Percentiles rank a stretch among this genome's conserved stretches.
Conservation (phyloP, 2,329 filamentous ascomycete genomes). For the Cordyceps farinosa region DNA sequence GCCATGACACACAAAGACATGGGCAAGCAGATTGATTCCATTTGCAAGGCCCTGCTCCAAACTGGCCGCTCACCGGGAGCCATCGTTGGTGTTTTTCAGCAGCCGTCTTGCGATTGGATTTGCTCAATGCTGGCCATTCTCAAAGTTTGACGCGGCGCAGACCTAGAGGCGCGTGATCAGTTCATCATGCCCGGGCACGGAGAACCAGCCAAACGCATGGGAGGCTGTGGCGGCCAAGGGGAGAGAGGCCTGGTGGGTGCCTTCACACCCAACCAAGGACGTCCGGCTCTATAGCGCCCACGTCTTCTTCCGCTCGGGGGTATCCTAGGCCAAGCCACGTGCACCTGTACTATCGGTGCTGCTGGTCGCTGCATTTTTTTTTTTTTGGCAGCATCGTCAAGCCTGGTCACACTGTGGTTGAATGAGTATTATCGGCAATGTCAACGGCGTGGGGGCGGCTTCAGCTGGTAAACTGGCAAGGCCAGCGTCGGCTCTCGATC, state of each 20-base stretch:
- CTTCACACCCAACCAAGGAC: too few relatives aligned
- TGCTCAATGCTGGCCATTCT: conserved; percentile 9
- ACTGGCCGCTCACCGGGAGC: not conserved
- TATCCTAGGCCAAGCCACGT: not conserved
- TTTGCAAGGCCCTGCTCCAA: not conserved
- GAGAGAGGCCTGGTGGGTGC: too few relatives aligned
- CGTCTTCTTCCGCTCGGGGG: too few relatives aligned
- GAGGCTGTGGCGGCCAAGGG: too few relatives aligned
- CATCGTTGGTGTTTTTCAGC: conserved; percentile 1
- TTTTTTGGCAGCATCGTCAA: not conserved
- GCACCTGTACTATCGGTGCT: not conserved
- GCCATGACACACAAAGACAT: not conserved
- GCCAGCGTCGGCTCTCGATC: not conserved
- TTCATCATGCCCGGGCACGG: too few relatives aligned
- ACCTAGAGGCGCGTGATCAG: too few relatives aligned
- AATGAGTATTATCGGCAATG: not conserved
- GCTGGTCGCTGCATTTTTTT: too few relatives aligned
- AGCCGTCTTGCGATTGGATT: not conserved
- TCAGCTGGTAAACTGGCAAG: not conserved
- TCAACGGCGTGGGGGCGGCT: not conserved
- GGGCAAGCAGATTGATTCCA: not conserved
- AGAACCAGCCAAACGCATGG: too few relatives aligned
- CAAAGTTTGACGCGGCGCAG: not conserved
- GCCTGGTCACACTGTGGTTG: not conserved
- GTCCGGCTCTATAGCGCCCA: too few relatives aligned